Base-by-base conservation (phyloP, 768 basidiomycete genomes). In the Hypsizygus marmoreus region DNA sequence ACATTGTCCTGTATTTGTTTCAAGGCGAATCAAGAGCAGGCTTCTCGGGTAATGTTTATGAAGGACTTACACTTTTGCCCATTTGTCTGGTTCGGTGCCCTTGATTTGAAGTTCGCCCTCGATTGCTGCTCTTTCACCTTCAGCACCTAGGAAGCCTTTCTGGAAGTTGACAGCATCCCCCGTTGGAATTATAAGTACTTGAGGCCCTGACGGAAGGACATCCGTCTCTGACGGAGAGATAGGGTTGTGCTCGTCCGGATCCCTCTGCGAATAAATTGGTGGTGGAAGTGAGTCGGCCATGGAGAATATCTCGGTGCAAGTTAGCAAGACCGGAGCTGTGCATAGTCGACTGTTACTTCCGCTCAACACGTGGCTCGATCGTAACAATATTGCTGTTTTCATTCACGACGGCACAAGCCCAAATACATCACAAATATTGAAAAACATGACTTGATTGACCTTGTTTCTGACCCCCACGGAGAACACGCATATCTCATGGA, bases 91-190 rank as follows among this genome's bases (percentile, higher is more conserved):
- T 45, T 77, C 75, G 26, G 75, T 74, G 45, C 80, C 86, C 66
- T 93, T 94, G 54, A 93, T 72, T 62, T 93, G 91, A 13, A 94
- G 73, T 61, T 93, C 91, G 36, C 92, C 92, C 59, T 92, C 91
- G 42, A 94, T 79, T 7, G 88, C 85, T 11, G 91, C 88, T 48
- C 75, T 77, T 64, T 92, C 91, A 40, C 79, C 88, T 45, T 91
- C 88, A 17, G 85, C 88, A 40, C 92, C 92, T 6, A 94, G 73
- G 61, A 79, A 90, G 9, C 92, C 92, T 57, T 84, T 87, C 68
- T 94, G 92, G 58, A 94, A 95, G 62, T 82, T 79, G 45, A 88
- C 71, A 16, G 82, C 74, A 61, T 87, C 79, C 38, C 77, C 71
- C 11, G 81, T 75, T 0, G 92, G 91, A 10, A 84, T 71, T 49